phyloP scores from a whole-genome alignment of 2,329 filamentous ascomycete species.

The Onygenales sp. region DNA sequence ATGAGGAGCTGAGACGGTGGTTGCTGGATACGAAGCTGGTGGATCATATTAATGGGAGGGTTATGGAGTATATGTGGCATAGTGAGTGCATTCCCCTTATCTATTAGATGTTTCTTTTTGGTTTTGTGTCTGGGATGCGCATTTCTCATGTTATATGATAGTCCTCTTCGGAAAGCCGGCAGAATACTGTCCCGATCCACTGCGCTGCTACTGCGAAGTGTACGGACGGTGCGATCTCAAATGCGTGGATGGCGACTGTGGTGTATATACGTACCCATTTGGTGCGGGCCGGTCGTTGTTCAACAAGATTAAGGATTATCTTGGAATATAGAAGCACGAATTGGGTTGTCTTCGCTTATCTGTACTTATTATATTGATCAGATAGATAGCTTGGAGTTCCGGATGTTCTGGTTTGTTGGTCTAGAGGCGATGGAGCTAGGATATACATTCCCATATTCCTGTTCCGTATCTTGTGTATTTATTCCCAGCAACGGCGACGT shows the following conservation, averaged over 20 bases:
- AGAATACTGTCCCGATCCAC: constrained; percentile 14
- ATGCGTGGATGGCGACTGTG: constrained; percentile 1
- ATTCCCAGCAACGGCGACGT: no score
- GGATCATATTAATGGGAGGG: constrained; percentile 48
- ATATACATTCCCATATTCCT: no score
- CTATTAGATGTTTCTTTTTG: constrained; percentile 6
- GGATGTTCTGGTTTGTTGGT: no score
- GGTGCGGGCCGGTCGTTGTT: background rate
- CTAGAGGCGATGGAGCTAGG: no score
- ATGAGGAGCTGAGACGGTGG: constrained; percentile 50
- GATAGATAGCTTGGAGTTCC: background rate
- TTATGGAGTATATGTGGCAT: constrained; percentile 59
- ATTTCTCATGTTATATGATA: constrained; percentile 10
- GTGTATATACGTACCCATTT: constrained; percentile 4
- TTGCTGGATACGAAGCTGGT: constrained; percentile 44
- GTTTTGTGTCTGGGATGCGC: no score
- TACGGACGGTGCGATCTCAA: constrained; percentile 17
- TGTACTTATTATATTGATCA: background rate
- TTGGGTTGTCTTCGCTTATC: background rate
- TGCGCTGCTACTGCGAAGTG: constrained; percentile 16
- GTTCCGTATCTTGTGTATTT: no score
- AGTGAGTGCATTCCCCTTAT: constrained; percentile 22
- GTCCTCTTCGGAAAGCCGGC: constrained; percentile 18
- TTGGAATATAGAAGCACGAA: background rate
- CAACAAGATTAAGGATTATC: constrained; percentile 1